Conservation (phyloP, 1,284 basidiomycete genomes). For the Boletus sp. region DNA sequence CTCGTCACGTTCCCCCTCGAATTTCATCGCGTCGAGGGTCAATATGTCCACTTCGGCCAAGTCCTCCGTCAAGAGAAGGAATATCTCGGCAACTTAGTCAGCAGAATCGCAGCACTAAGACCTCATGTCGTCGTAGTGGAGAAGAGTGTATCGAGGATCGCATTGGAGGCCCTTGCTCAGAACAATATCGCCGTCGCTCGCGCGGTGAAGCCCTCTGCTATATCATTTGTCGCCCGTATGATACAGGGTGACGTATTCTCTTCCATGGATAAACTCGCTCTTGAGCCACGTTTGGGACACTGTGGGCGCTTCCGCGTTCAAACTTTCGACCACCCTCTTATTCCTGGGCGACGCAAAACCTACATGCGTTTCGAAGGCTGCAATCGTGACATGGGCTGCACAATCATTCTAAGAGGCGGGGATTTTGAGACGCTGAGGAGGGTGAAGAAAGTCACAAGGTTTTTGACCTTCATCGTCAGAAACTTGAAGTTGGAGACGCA, state of each 20-base stretch:
- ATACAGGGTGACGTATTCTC: slow-evolving; percentile 94
- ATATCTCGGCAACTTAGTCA: slow-evolving; percentile 86
- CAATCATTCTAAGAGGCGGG: slow-evolving; percentile 89
- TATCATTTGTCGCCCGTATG: slow-evolving; percentile 87
- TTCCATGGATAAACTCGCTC: slow-evolving; percentile 90
- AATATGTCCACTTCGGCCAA: slow-evolving; percentile 92
- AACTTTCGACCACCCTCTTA: slow-evolving; percentile 90
- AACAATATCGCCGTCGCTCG: slow-evolving; percentile 90
- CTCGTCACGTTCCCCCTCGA: slow-evolving; percentile 94
- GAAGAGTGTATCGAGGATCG: slow-evolving; percentile 88
- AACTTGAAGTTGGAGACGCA: slow-evolving; percentile 93
- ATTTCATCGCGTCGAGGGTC: slow-evolving; percentile 90
- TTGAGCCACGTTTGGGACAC: slow-evolving; percentile 88
- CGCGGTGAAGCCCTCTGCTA: slow-evolving; percentile 83
- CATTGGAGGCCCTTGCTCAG: slow-evolving; percentile 84
- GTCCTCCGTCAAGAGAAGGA: slow-evolving; percentile 93
- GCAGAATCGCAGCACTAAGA: slow-evolving; percentile 83
- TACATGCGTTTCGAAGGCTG: slow-evolving; percentile 98
- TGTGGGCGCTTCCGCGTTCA: slow-evolving; percentile 88
- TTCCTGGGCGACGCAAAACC: slow-evolving; percentile 89
- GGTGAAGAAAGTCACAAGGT: slow-evolving; percentile 89
- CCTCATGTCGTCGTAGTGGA: slow-evolving; percentile 94
- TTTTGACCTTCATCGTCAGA: slow-evolving; percentile 87
- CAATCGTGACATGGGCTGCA: slow-evolving; percentile 88
- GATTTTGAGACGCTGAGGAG: slow-evolving; percentile 75